Conservation (phyloP, 1,139 yeast species). For the Debaryomyces nepalensis region DNA sequence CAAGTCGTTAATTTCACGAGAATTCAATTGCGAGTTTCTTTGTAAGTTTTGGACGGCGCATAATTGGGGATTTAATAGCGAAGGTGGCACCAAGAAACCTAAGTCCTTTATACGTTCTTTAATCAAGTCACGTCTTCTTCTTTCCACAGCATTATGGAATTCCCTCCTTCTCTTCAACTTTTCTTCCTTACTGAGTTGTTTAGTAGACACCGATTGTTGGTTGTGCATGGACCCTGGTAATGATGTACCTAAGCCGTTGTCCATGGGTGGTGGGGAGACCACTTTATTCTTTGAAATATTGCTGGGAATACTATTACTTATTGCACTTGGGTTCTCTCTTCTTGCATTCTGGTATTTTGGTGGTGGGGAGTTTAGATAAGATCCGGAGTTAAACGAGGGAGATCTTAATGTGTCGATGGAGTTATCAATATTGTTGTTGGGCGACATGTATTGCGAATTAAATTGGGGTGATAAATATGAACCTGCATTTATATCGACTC, state of each 20-base stretch:
- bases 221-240: conserved; percentile 25
- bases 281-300: conserved; percentile 17
- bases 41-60: conserved; percentile 52
- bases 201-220: conserved; percentile 31
- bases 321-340: conserved; percentile 3
- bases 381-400: conserved; percentile 29
- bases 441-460: conserved; percentile 30
- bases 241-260: conserved; percentile 29
- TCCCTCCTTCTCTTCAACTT: conserved; percentile 72
- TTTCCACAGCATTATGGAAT: conserved; percentile 81
- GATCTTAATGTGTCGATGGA: conserved; percentile 37
- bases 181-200: conserved; percentile 67
- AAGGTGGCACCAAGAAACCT: conserved; percentile 73
- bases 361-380: conserved; percentile 45
- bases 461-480: conserved; percentile 35
- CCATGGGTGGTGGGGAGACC: conserved; percentile 13
- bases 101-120: conserved; percentile 76
- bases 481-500: conserved; percentile 25
- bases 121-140: conserved; percentile 77
- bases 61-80: conserved; percentile 57
- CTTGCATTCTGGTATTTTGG: conserved; percentile 27
- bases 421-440: conserved; percentile 24
- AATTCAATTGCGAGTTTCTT: conserved; percentile 39
- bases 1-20: conserved; percentile 43
- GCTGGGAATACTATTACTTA: conserved; percentile 33